phyloP scores from a whole-genome alignment of 805 yeast species.

The Yamadazyma scolyti region DNA sequence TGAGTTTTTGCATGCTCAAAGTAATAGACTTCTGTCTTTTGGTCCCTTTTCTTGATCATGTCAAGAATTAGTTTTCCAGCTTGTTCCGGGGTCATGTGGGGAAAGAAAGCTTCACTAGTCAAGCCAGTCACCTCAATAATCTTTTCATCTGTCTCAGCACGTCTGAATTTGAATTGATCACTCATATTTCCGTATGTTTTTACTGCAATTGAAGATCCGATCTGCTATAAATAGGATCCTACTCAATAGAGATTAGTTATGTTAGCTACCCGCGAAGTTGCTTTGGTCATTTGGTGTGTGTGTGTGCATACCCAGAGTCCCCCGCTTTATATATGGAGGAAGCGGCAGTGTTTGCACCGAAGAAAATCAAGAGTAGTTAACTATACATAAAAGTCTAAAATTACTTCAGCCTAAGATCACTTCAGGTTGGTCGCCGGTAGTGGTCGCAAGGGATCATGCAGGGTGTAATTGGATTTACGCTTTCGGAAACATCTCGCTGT shows the following conservation, averaged over 20 bases:
- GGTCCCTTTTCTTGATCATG: constrained; percentile 13
- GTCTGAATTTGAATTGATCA: constrained; percentile 13
- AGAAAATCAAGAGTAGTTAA: too few relatives aligned
- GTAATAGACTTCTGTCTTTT: constrained; percentile 22
- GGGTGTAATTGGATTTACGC: too few relatives aligned
- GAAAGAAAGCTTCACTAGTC: constrained; percentile 1
- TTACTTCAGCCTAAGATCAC: too few relatives aligned
- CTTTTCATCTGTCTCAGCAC: constrained; percentile 11
- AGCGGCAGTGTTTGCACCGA: too few relatives aligned
- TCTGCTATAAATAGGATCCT: too few relatives aligned
- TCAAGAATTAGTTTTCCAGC: constrained; percentile 17
- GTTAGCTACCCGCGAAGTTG: constrained; percentile 3
- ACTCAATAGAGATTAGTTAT: background rate
- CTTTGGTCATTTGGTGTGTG: constrained; percentile 1
- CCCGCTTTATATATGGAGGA: too few relatives aligned
- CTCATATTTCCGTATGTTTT: constrained; percentile 9
- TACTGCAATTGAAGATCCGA: too few relatives aligned
- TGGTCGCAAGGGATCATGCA: too few relatives aligned
- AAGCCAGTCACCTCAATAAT: constrained; percentile 8
- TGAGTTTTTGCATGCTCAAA: constrained; percentile 18
- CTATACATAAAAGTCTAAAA: too few relatives aligned
- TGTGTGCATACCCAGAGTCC: background rate
- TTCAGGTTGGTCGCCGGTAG: too few relatives aligned
- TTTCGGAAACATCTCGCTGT: too few relatives aligned
- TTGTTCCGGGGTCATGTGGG: constrained; percentile 13